Evolutionary conservation across 352 stramenopile species (phyloP).

Genomic region (Pythium coloratum): DNA sequence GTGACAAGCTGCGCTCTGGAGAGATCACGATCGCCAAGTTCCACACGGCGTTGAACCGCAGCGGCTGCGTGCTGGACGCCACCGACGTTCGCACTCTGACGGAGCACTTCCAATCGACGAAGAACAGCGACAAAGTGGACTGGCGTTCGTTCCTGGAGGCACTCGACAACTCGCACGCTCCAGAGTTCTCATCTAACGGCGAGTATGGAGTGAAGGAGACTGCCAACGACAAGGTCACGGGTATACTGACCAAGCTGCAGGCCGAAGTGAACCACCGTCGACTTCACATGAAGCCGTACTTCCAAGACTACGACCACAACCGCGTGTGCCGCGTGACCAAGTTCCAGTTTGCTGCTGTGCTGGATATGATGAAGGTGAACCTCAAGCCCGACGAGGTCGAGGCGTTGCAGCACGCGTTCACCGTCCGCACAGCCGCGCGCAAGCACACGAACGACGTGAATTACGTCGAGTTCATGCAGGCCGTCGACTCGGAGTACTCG

Average conservation of each 20-base stretch:
- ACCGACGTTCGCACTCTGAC: constrained; percentile 67
- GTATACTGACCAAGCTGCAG: constrained; percentile 46
- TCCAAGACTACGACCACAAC: constrained; percentile 87
- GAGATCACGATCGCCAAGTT: constrained; percentile 87
- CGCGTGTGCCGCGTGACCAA: constrained; percentile 69
- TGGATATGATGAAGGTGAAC: constrained; percentile 81
- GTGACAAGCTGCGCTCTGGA: constrained; percentile 74
- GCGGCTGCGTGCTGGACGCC: constrained; percentile 65
- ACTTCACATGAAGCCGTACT: constrained; percentile 87
- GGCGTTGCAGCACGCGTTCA: constrained; percentile 51
- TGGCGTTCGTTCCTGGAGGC: constrained; percentile 71
- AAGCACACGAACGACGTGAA: constrained; percentile 70
- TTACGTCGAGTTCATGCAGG: constrained; percentile 74
- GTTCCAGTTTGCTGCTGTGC: constrained; percentile 79
- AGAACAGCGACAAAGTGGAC: constrained; percentile 74
- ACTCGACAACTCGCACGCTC: constrained; percentile 36
- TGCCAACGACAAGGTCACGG: constrained; percentile 31
- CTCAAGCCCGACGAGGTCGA: constrained; percentile 55
- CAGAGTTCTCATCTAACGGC: not conserved
- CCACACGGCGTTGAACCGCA: constrained; percentile 82
- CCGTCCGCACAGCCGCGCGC: constrained; percentile 48
- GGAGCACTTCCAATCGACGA: constrained; percentile 54
- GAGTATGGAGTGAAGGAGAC: not conserved
- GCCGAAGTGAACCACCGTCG: constrained; percentile 62
- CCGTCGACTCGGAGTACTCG: constrained; percentile 70